Conservation (phyloP, 164 flowering plant species). For the Vitis amurensis region DNA sequence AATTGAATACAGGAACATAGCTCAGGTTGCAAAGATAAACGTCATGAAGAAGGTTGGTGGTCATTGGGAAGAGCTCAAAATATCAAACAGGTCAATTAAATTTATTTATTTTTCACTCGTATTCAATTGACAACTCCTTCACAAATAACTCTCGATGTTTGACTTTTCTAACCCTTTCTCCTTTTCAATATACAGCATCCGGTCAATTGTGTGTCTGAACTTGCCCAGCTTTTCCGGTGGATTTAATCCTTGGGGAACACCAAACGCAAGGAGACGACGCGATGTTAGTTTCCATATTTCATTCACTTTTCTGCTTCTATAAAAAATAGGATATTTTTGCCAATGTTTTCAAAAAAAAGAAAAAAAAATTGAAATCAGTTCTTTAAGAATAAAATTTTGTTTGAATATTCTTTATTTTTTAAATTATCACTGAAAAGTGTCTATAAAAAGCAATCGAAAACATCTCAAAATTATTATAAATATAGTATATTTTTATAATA, state of each 20-base stretch:
- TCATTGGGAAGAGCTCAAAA: slow-evolving; percentile 53
- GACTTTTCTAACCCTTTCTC: not conserved
- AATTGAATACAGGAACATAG: slow-evolving; percentile 51
- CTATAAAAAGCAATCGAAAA: too few relatives aligned
- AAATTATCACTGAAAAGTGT: too few relatives aligned
- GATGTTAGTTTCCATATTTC: slow-evolving; percentile 48
- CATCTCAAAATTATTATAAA: too few relatives aligned
- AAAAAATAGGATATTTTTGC: too few relatives aligned
- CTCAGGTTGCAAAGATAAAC: slow-evolving; percentile 57
- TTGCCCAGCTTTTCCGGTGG: slow-evolving; percentile 98
- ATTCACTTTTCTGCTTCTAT: not conserved
- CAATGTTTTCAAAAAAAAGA: too few relatives aligned
- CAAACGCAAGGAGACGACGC: slow-evolving; percentile 47
- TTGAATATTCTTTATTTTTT: not conserved
- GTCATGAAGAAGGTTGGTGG: slow-evolving; percentile 53
- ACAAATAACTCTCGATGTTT: too few relatives aligned
- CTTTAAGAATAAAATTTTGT: not conserved
- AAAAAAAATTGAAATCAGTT: not conserved
- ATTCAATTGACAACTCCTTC: not conserved
- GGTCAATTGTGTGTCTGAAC: slow-evolving; percentile 90
- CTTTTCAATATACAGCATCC: slow-evolving; percentile 59
- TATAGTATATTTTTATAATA: too few relatives aligned
- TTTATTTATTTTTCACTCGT: not conserved
- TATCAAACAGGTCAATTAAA: slow-evolving; percentile 45
- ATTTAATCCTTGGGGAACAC: slow-evolving; percentile 96